Percentiles rank a stretch among this genome's conserved stretches.
Evolutionary conservation across 2,329 filamentous ascomycete species (phyloP).

Genomic region (Apiospora aurea): DNA sequence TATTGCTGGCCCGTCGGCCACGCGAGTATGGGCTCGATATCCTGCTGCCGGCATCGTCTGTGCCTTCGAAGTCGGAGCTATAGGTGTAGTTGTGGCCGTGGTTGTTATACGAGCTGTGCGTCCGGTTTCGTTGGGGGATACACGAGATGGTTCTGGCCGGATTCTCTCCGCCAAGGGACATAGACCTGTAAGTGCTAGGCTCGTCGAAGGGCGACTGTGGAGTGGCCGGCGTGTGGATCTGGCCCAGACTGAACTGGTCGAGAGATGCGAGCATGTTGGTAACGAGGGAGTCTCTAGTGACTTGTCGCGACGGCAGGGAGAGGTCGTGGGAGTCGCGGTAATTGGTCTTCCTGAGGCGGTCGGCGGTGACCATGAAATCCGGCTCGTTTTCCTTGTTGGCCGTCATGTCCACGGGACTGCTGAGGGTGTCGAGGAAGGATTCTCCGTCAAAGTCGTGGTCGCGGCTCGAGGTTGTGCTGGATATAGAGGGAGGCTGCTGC

Average conservation of each 20-base stretch:
- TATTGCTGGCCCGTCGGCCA: slow-evolving; percentile 75
- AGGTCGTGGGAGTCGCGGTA: slow-evolving; percentile 79
- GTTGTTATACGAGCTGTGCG: slow-evolving; percentile 28
- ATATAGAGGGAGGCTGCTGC: slow-evolving; percentile 32
- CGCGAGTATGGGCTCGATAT: slow-evolving; percentile 61
- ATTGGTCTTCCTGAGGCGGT: slow-evolving; percentile 17
- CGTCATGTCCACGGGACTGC: slow-evolving; percentile 34
- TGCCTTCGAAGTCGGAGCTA: slow-evolving; percentile 66
- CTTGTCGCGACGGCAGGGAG: slow-evolving; percentile 76
- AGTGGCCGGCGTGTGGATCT: slow-evolving; percentile 45
- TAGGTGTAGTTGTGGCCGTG: slow-evolving; percentile 60
- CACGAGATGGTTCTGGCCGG: slow-evolving; percentile 40
- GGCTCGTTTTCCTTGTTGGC: slow-evolving; percentile 40
- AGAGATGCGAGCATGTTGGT: slow-evolving; percentile 95
- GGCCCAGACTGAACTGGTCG: slow-evolving; percentile 75
- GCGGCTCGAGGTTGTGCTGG: slow-evolving; percentile 31
- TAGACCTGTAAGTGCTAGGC: slow-evolving; percentile 35
- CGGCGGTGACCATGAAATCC: slow-evolving; percentile 28
- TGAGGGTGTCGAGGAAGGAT: slow-evolving; percentile 40
- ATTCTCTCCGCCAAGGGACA: slow-evolving; percentile 36
- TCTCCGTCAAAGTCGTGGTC: slow-evolving; percentile 35
- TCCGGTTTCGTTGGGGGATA: slow-evolving; percentile 35
- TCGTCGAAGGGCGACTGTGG: slow-evolving; percentile 46
- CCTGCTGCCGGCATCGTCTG: slow-evolving; percentile 58
- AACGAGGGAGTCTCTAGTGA: slow-evolving; percentile 88